A percentile compares a stretch with the other conserved stretches of the same genome.
Conservation (phyloP, 352 stramenopile genomes). For the Phytophthora hibernalis region DNA sequence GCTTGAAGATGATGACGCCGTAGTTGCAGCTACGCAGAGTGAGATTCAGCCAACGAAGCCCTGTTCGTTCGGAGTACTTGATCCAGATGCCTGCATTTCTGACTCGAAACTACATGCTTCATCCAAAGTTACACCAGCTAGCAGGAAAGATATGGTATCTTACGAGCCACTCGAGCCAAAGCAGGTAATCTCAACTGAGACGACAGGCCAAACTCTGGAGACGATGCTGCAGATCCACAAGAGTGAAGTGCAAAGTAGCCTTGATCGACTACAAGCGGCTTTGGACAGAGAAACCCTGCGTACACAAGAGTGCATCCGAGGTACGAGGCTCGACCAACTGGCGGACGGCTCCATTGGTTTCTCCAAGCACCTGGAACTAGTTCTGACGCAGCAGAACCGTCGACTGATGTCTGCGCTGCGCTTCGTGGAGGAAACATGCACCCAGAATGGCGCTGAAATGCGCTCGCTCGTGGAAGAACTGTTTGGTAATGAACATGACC, state of each 20-base stretch:
- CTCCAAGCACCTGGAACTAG: slow-evolving; percentile 3
- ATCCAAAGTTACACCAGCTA: background rate
- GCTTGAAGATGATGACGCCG: slow-evolving; percentile 24
- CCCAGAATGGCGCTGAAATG: slow-evolving; percentile 18
- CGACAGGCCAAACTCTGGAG: background rate
- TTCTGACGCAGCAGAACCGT: slow-evolving; percentile 23
- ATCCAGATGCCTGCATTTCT: background rate
- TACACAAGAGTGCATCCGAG: slow-evolving; percentile 14
- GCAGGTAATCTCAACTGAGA: background rate
- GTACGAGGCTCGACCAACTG: background rate
- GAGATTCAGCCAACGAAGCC: background rate
- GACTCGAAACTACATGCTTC: background rate
- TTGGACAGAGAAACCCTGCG: slow-evolving; percentile 7
- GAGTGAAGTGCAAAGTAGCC: background rate
- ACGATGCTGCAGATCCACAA: background rate
- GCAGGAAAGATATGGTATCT: background rate
- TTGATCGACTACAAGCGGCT: slow-evolving; percentile 2
- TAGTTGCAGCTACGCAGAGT: background rate
- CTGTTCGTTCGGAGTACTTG: background rate
- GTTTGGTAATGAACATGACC: background rate
- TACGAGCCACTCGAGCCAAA: slow-evolving; percentile 7
- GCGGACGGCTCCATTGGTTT: background rate
- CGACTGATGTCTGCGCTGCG: slow-evolving; percentile 17
- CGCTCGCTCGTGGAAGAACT: slow-evolving; percentile 6
- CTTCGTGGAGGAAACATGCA: slow-evolving; percentile 12